A percentile compares a stretch with the other conserved stretches of the same genome.
phyloP scores from a whole-genome alignment of 1,284 basidiomycete genomes.

The Marasmius fiardii region DNA sequence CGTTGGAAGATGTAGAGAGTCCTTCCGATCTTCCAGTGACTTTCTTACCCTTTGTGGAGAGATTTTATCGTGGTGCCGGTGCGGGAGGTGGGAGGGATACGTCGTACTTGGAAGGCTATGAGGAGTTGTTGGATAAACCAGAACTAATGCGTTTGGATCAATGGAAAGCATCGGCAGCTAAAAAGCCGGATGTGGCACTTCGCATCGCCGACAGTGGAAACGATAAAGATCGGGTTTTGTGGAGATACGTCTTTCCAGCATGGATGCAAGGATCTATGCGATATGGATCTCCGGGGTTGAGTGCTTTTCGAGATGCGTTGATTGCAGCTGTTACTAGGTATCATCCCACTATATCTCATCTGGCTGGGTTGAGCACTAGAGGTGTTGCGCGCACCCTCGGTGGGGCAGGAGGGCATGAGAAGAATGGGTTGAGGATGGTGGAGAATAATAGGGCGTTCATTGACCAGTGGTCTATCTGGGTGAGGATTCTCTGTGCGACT shows the following conservation, averaged over 20 bases:
- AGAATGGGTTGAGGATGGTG: constrained; percentile 48
- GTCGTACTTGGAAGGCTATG: constrained; percentile 56
- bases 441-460: constrained; percentile 66
- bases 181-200: constrained; percentile 49
- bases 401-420: constrained; percentile 37
- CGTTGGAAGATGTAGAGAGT: constrained; percentile 25
- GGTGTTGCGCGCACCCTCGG: constrained; percentile 40
- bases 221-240: constrained; percentile 63
- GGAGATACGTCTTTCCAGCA: constrained; percentile 66
- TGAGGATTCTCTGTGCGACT: constrained; percentile 80
- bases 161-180: constrained; percentile 57
- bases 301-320: constrained; percentile 57
- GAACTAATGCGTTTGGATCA: constrained; percentile 59
- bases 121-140: constrained; percentile 59
- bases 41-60: constrained; percentile 41
- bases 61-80: no score
- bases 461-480: constrained; percentile 88
- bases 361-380: constrained; percentile 60
- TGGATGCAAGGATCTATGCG: constrained; percentile 57
- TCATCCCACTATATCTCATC: constrained; percentile 63
- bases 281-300: constrained; percentile 39
- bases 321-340: constrained; percentile 64
- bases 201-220: constrained; percentile 66
- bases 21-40: constrained; percentile 22
- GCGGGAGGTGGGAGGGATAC: constrained; percentile 38